Conservation (phyloP, 805 yeast genomes). For the Wickerhamomyces ciferrii region DNA sequence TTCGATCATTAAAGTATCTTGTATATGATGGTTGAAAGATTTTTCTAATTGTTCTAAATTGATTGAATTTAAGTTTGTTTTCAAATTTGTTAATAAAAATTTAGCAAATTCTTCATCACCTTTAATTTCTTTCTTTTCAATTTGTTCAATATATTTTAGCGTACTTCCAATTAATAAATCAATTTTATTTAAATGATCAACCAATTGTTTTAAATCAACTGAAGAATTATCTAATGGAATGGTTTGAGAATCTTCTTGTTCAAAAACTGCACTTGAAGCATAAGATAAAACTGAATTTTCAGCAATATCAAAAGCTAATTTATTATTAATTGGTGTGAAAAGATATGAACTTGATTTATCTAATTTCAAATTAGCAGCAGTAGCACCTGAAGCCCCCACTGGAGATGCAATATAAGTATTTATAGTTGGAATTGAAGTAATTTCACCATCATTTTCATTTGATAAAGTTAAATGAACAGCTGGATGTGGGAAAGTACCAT, state of each 20-base stretch:
- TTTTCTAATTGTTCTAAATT: slow-evolving; percentile 44
- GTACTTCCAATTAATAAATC: slow-evolving; percentile 44
- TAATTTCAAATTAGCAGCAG: slow-evolving; percentile 30
- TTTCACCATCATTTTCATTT: slow-evolving; percentile 36
- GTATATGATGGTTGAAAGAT: slow-evolving; percentile 65
- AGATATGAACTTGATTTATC: slow-evolving; percentile 44
- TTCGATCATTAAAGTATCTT: slow-evolving; percentile 78
- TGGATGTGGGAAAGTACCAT: slow-evolving; percentile 68
- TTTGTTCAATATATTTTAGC: slow-evolving; percentile 39
- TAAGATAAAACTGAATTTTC: slow-evolving; percentile 56
- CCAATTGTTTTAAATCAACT: slow-evolving; percentile 40
- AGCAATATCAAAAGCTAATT: slow-evolving; percentile 47
- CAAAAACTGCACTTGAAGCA: slow-evolving; percentile 33
- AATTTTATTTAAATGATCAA: slow-evolving; percentile 40
- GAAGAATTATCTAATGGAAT: slow-evolving; percentile 27
- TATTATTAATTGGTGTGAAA: slow-evolving; percentile 73
- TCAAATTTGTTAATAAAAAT: slow-evolving; percentile 52
- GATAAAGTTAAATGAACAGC: slow-evolving; percentile 77
- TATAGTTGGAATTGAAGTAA: slow-evolving; percentile 48
- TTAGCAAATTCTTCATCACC: slow-evolving; percentile 60
- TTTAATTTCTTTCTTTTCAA: slow-evolving; percentile 36
- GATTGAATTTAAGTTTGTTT: slow-evolving; percentile 44
- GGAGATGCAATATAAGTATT: slow-evolving; percentile 75
- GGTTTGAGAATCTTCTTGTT: slow-evolving; percentile 17
- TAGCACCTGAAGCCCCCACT: slow-evolving; percentile 48